Evolutionary conservation across 352 stramenopile species (phyloP).

Genomic region (Stramenopiles sp.): DNA sequence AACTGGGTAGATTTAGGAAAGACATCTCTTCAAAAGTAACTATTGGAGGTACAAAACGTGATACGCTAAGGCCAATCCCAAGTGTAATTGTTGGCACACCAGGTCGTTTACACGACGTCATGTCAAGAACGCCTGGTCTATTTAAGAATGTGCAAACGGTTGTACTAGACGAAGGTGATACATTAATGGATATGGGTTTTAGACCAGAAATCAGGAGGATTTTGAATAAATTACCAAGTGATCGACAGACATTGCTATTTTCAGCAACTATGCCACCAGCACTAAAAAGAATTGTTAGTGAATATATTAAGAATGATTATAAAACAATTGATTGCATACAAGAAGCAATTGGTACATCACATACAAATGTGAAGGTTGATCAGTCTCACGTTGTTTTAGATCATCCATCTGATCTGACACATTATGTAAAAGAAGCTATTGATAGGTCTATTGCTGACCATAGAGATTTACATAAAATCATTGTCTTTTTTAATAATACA

Average conservation of each 20-base stretch:
- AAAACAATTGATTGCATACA: too few species aligned
- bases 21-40: conserved; percentile 39
- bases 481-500: too few species aligned
- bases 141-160: too few species aligned
- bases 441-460: too few species aligned
- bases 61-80: conserved; percentile 32
- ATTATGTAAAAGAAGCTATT: too few species aligned
- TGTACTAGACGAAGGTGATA: conserved; percentile 79
- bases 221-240: conserved; percentile 6
- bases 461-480: too few species aligned
- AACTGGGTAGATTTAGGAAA: conserved; percentile 60
- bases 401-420: too few species aligned
- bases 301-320: too few species aligned
- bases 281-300: too few species aligned
- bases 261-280: conserved; percentile 96
- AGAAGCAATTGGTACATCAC: too few species aligned
- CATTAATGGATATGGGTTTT: conserved; percentile 86
- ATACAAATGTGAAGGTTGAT: too few species aligned
- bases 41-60: conserved; percentile 63
- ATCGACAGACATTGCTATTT: conserved; percentile 89
- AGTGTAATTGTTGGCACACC: conserved; percentile 88
- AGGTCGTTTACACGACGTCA: conserved; percentile 79
- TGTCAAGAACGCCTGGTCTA: conserved; percentile 70
- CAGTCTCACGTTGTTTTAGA: too few species aligned
- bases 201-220: conserved; percentile 44